phyloP scores from a whole-genome alignment of 805 yeast genomes.

The Saccharomycopsis lassenensis region DNA sequence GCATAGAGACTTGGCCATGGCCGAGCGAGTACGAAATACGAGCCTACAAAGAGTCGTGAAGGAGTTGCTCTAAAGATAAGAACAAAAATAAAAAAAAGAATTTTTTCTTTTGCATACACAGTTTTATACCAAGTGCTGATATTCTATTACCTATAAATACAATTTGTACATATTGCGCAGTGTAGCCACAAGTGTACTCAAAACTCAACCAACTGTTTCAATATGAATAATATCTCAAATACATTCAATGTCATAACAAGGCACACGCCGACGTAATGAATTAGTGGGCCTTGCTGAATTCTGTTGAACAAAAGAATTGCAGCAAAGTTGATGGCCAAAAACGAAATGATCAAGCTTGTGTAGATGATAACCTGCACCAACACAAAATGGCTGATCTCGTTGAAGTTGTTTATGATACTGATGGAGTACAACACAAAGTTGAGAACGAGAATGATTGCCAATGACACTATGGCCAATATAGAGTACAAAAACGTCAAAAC shows the following conservation, averaged over 20 bases:
- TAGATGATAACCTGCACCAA: constrained; percentile 2
- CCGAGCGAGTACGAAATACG: constrained; percentile 13
- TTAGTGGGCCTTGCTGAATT: constrained; percentile 12
- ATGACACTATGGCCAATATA: constrained; percentile 9
- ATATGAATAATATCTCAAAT: no score
- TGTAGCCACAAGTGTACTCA: no score
- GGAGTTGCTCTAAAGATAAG: no score
- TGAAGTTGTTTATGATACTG: constrained; percentile 7
- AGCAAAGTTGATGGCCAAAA: constrained; percentile 5
- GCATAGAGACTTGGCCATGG: constrained; percentile 17
- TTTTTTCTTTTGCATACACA: no score
- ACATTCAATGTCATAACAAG: no score
- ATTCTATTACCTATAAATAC: no score
- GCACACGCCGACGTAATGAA: constrained; percentile 15
- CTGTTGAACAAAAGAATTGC: constrained; percentile 9
- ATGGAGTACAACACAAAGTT: no score
- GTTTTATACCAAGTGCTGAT: no score
- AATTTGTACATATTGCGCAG: no score
- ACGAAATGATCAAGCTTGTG: constrained; percentile 7
- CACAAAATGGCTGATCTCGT: constrained; percentile 3
- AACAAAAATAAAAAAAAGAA: no score
- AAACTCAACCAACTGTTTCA: no score
- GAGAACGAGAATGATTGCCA: constrained; percentile 13
- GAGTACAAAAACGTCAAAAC: constrained; percentile 16
- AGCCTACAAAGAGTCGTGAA: constrained; percentile 3